Conservation (phyloP, 148 eudicot species). For the Tetragonia tetragonoides region DNA sequence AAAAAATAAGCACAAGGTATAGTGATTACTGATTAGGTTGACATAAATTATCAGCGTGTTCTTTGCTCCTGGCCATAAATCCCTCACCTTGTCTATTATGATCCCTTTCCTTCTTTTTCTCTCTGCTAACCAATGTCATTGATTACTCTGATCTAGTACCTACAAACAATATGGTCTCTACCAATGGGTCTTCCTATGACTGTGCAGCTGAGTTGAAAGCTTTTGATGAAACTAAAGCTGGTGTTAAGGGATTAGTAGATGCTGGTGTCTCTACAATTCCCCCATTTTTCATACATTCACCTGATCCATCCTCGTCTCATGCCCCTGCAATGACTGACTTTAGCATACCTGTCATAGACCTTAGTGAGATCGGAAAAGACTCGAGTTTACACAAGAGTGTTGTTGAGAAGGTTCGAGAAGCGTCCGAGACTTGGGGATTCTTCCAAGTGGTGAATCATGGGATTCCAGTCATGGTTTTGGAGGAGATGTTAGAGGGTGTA, state of each 20-base stretch:
- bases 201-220: slow-evolving; percentile 36
- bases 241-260: slow-evolving; percentile 56
- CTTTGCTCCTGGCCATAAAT: too few species aligned
- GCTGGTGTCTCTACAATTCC: slow-evolving; percentile 38
- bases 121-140: too few species aligned
- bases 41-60: too few species aligned
- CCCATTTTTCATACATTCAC: slow-evolving; percentile 27
- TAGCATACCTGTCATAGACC: slow-evolving; percentile 28
- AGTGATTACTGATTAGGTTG: too few species aligned
- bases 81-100: too few species aligned
- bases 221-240: slow-evolving; percentile 55
- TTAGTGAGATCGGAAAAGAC: slow-evolving; percentile 8
- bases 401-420: slow-evolving; percentile 20
- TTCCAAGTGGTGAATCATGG: slow-evolving; percentile 51
- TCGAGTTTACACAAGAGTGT: slow-evolving; percentile 10
- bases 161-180: slow-evolving; percentile 4
- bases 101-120: too few species aligned
- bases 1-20: too few species aligned
- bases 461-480: slow-evolving; percentile 21
- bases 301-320: background rate
- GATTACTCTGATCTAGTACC: background rate
- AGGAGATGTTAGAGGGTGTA: slow-evolving; percentile 24
- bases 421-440: slow-evolving; percentile 38
- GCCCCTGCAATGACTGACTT: background rate
- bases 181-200: slow-evolving; percentile 12